phyloP scores from a whole-genome alignment of 139 green algal species.

The Closterium sp. region DNA sequence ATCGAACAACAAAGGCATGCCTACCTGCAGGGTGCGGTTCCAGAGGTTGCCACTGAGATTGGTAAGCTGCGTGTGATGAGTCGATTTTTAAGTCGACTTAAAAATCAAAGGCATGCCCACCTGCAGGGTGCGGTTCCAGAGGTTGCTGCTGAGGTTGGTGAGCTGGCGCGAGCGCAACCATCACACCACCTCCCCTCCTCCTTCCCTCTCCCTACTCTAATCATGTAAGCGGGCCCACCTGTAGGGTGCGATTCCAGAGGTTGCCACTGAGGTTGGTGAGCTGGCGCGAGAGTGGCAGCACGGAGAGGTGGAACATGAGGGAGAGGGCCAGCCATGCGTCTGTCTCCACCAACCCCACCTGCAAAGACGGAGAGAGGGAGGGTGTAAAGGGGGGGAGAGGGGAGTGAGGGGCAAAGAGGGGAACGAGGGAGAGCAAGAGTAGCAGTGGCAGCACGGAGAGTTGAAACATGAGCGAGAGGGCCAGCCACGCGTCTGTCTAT shows the following conservation, averaged over 20 bases:
- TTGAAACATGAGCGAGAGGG: constrained; percentile 76
- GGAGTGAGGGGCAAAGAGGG: no score
- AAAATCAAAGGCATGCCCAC: background rate
- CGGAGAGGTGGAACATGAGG: constrained; percentile 67
- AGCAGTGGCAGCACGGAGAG: constrained; percentile 66
- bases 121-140: constrained; percentile 80
- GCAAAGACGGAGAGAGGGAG: background rate
- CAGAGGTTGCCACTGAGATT: no score
- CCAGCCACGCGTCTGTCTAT: constrained; percentile 90
- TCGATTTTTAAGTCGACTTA: background rate
- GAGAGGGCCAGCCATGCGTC: constrained; percentile 92
- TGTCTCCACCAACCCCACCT: constrained; percentile 63
- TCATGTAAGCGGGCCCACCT: no score
- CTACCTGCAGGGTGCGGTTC: no score
- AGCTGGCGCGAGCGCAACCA: constrained; percentile 83
- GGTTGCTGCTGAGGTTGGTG: constrained; percentile 73
- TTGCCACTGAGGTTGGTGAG: no score
- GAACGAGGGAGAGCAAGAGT: no score
- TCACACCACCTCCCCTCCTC: no score
- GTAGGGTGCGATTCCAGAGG: no score
- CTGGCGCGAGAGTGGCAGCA: constrained; percentile 74
- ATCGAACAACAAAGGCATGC: background rate
- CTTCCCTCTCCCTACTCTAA: no score
- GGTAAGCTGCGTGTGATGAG: no score
- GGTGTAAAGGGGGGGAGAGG: no score